Base-by-base conservation (phyloP, 2,329 filamentous ascomycete species). In the Monilinia fructicola region DNA sequence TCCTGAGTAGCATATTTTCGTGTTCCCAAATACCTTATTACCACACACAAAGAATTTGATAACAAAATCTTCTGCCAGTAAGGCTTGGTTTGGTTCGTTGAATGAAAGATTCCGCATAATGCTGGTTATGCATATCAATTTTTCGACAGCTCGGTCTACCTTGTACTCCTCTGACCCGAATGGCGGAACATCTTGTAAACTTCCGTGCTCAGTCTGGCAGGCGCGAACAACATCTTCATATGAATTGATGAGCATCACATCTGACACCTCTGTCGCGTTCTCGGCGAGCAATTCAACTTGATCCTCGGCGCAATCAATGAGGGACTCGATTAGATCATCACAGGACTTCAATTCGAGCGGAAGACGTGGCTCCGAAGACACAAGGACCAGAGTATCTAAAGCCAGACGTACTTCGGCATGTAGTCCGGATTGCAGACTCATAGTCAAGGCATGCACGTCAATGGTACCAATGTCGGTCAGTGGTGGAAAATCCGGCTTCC, bases 41-140 rank as follows among this genome's bases (percentile, higher is more conserved):
- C 86, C 55, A 88, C 88, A 67, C 92, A 92, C 11, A 97, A 97
- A 80, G 74, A 97, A 92, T 72, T 91, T 92, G 74, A 97, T 84
- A 23, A 97, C 88, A 7, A 85, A 79, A 63, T 92, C 85, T 65
- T 92, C 90, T 0, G 92, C 91, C 14, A 99, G 84, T 0, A 88
- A 79, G 4, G 78, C 78, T 72, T 95, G 92, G 72, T 97, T 98
- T 65, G 87, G 86, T 78, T 85, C 90, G 76, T 84, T 84, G 77
- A 97, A 97, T 0, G 95, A 98, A 21, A 97, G 84, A 73, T 99
- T 99, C 67, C 95, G 90, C 56, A 99, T 79, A 66, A 97, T 93
- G 0, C 92, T 96, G 1, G 93, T 96, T 70, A 98, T 90, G 74
- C 93, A 96, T 66, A 98, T 88, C 58, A 99, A 79, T 67, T 90